phyloP scores from a whole-genome alignment of 495 filamentous ascomycete species.

The Daldinia caldariorum region DNA sequence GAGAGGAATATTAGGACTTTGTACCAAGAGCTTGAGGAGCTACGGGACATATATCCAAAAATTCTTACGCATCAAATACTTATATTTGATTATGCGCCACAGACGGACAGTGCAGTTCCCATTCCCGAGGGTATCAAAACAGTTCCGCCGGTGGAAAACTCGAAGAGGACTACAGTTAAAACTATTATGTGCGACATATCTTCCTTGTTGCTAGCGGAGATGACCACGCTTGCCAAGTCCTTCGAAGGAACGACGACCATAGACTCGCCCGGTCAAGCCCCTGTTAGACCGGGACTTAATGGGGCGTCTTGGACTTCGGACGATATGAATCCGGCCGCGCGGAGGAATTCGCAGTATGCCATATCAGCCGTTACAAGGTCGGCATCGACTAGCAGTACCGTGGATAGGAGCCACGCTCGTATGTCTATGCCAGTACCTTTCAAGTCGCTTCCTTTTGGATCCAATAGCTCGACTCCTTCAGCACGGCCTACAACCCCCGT shows the following conservation, averaged over 20 bases:
- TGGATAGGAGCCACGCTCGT: slow-evolving; percentile 63
- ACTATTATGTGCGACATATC: slow-evolving; percentile 94
- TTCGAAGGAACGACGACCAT: slow-evolving; percentile 82
- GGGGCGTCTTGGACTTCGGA: slow-evolving; percentile 50
- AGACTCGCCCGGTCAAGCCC: slow-evolving; percentile 72
- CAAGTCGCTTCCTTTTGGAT: slow-evolving; percentile 48
- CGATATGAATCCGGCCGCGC: slow-evolving; percentile 48
- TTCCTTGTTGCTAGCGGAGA: slow-evolving; percentile 81
- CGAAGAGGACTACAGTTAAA: slow-evolving; percentile 89
- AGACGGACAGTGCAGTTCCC: slow-evolving; percentile 53
- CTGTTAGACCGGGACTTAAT: slow-evolving; percentile 48
- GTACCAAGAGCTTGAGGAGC: slow-evolving; percentile 71
- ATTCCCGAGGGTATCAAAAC: slow-evolving; percentile 71
- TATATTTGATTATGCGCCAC: slow-evolving; percentile 74
- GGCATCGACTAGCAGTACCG: slow-evolving; percentile 57
- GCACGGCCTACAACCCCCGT: slow-evolving; percentile 63
- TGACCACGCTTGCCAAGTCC: slow-evolving; percentile 86
- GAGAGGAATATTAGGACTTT: slow-evolving; percentile 63
- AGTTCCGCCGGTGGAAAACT: slow-evolving; percentile 75
- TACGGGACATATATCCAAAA: slow-evolving; percentile 76
- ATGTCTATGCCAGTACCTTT: slow-evolving; percentile 75
- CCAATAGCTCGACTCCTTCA: slow-evolving; percentile 59
- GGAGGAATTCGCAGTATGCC: slow-evolving; percentile 66
- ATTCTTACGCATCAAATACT: slow-evolving; percentile 81
- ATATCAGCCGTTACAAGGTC: slow-evolving; percentile 55